Percentiles rank a stretch among this genome's conserved stretches.
Evolutionary conservation across 805 yeast species (phyloP).

Genomic region (Millerozyma miso): DNA sequence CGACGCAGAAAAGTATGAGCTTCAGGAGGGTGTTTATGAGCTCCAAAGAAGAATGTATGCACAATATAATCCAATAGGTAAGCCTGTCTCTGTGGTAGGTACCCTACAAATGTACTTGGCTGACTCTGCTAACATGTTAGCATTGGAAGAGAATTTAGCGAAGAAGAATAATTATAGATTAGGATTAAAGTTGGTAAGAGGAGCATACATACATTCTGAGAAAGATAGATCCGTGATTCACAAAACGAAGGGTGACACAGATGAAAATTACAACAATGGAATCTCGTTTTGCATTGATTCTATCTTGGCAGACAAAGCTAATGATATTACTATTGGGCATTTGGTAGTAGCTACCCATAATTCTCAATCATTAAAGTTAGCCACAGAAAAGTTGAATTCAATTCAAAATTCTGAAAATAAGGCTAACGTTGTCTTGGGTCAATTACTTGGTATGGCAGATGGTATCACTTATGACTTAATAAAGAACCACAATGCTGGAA

Average conservation of each 20-base stretch:
- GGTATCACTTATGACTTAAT: slow-evolving; percentile 75
- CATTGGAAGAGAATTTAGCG: slow-evolving; percentile 64
- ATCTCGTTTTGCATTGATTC: slow-evolving; percentile 58
- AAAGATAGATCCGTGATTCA: slow-evolving; percentile 64
- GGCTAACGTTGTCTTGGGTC: slow-evolving; percentile 78
- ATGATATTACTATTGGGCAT: slow-evolving; percentile 58
- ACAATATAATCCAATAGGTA: slow-evolving; percentile 59
- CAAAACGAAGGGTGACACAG: slow-evolving; percentile 76
- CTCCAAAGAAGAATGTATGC: slow-evolving; percentile 78
- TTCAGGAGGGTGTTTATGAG: slow-evolving; percentile 89
- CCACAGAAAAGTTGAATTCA: slow-evolving; percentile 50
- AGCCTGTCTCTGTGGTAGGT: slow-evolving; percentile 72
- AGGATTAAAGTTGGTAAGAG: slow-evolving; percentile 89
- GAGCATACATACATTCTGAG: slow-evolving; percentile 93
- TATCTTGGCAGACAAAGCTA: slow-evolving; percentile 42
- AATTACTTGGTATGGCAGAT: slow-evolving; percentile 94
- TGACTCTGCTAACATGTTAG: slow-evolving; percentile 60
- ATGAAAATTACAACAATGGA: slow-evolving; percentile 67
- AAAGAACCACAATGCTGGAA: slow-evolving; percentile 56
- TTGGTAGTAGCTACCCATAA: slow-evolving; percentile 92
- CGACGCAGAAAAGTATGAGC: slow-evolving; percentile 87
- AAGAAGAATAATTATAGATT: slow-evolving; percentile 56
- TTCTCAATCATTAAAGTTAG: slow-evolving; percentile 67
- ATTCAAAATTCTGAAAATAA: slow-evolving; percentile 16
- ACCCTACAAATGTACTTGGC: slow-evolving; percentile 90